These are phyloP conservation scores for Venturia asperata DNA, from an alignment of 2,329 filamentous ascomycete species.

Conservation along the genomic window DNA sequence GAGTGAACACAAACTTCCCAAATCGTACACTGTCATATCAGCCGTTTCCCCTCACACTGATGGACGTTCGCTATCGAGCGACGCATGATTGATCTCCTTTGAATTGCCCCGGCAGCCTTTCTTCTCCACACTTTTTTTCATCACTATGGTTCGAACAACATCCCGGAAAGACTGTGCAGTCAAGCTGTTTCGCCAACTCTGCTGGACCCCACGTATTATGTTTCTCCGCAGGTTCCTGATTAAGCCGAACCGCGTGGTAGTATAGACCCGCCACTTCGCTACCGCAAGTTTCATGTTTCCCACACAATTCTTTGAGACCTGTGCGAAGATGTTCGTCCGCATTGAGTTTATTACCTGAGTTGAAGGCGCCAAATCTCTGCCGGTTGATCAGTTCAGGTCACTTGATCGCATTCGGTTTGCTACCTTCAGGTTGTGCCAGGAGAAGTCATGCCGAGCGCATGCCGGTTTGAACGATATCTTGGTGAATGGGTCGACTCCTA, in stretches of 20 bases:
- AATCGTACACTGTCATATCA: too few species aligned
- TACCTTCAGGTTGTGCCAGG: conserved; percentile 16
- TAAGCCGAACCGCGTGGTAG: not conserved
- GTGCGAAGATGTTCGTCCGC: conserved; percentile 5
- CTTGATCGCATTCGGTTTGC: not conserved
- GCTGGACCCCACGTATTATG: not conserved
- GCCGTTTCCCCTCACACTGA: not conserved
- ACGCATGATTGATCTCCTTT: conserved; percentile 7
- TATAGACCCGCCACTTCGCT: not conserved
- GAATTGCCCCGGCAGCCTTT: conserved; percentile 4
- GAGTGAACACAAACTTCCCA: too few species aligned
- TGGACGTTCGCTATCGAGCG: not conserved
- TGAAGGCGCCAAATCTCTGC: conserved; percentile 9
- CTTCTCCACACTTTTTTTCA: conserved; percentile 1
- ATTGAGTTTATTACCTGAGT: conserved; percentile 7
- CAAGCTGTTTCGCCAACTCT: not conserved
- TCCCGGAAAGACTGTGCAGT: conserved; percentile 13
- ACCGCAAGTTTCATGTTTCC: not conserved
- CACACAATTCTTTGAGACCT: conserved; percentile 2
- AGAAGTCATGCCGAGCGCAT: conserved; percentile 14
- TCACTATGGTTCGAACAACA: conserved; percentile 17
- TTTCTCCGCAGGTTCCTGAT: not conserved
- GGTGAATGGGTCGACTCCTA: not conserved
- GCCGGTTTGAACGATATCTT: conserved; percentile 11
- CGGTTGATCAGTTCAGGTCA: not conserved